Base-by-base conservation (phyloP, 208 protist species). In the Acanthamoeba lenticulata region DNA sequence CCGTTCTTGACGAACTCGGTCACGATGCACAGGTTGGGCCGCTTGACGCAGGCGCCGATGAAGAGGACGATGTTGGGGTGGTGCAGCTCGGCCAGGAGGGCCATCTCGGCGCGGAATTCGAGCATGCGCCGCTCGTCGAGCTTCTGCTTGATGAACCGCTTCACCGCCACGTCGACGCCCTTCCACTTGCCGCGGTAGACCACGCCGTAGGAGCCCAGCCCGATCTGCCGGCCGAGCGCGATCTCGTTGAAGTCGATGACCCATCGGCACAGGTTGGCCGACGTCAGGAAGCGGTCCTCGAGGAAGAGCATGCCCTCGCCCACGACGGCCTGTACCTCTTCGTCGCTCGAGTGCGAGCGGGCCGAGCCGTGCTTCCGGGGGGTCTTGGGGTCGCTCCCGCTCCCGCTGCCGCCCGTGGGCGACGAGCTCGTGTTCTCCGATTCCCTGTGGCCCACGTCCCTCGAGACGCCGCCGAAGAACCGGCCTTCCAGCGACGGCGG, bases 1-100 rank as follows among this genome's bases (percentile, higher is more conserved):
- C 72, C 72, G 17, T 81, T 81, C 72, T 81, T 81, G 21, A 81
- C 42, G 72, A 49, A 81, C 42, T 81, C 72, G 19, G 72, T 81
- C 72, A 81, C 72, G 24, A 81, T 81, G 72, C 72, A 81, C 72
- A 81, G 42, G 24, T 81, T 42, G 24, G 72, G 72, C 36, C 72
- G 5, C 72, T 47, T 81, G 3, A 81, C 72, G 27, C 72, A 81
- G 6, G 72, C 72, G 2, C 72, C 72, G 38, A 36, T 19, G 57
- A 36, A 0, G 55, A 27, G 19, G 19, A 21, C 15, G 52, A 24
- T 9, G 52, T 60, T 60, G 17, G 52, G 15, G 52, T 60, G 52
- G 52, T 60, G 52, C 15, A 21, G 52, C 27, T 4, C 27, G n/a
- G 57, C 27, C 27, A 67, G n/a, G n/a, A 52, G 45, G 45, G 45